phyloP scores from a whole-genome alignment of 306 rosid species.

The Neltuma alba region DNA sequence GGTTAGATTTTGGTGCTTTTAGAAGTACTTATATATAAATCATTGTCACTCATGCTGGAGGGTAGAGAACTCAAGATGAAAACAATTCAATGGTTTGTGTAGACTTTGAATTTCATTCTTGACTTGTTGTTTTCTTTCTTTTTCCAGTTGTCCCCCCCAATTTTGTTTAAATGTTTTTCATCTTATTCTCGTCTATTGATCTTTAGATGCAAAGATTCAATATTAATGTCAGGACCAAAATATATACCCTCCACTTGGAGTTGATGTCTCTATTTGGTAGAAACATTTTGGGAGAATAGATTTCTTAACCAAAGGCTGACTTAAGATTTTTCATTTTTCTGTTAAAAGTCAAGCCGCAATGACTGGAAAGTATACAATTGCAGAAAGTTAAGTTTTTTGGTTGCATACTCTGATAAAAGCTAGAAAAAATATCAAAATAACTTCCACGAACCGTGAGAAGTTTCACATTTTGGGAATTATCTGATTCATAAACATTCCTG shows the following conservation, averaged over 20 bases:
- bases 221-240: background rate
- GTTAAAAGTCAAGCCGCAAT: background rate
- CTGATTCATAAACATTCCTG: background rate
- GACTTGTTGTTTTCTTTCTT: background rate
- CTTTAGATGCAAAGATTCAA: background rate
- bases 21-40: background rate
- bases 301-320: background rate
- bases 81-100: background rate
- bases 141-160: background rate
- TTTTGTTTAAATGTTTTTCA: background rate
- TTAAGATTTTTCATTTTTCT: background rate
- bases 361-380: no score
- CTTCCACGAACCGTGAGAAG: background rate
- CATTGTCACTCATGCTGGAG: background rate
- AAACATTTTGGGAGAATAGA: background rate
- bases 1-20: conserved; percentile 46
- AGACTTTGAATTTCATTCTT: background rate
- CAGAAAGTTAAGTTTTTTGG: background rate
- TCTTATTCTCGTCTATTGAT: background rate
- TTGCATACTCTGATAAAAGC: background rate
- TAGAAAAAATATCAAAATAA: background rate
- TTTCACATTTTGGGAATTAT: background rate
- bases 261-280: background rate
- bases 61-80: background rate
- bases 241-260: background rate